phyloP scores from a whole-genome alignment of 2,329 filamentous ascomycete species.

The Ascochyta lentis region DNA sequence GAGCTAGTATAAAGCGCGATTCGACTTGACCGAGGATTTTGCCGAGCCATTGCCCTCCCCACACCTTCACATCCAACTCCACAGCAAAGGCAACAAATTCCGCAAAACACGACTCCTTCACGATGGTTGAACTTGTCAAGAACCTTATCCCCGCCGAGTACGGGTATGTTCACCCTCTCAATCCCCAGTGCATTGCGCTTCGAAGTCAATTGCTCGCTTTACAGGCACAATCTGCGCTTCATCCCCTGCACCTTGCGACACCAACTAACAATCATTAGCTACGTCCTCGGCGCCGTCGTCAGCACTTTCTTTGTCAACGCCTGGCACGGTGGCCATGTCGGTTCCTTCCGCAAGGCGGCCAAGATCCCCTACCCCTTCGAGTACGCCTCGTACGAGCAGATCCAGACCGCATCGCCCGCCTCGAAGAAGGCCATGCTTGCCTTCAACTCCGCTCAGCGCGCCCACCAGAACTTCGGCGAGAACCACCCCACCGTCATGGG shows the following conservation, averaged over 20 bases:
- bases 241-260: neutral
- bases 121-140: constrained; percentile 18
- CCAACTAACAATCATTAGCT: constrained; percentile 49
- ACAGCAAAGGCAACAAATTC: neutral
- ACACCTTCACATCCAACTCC: neutral
- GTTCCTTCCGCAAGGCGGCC: constrained; percentile 57
- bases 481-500: constrained; percentile 61
- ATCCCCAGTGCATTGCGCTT: neutral
- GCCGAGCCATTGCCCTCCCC: neutral
- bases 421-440: constrained; percentile 53
- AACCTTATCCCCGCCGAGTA: constrained; percentile 19
- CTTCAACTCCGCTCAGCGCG: constrained; percentile 54
- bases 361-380: constrained; percentile 64
- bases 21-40: neutral
- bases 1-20: constrained; percentile 9
- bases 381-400: constrained; percentile 64
- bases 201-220: neutral
- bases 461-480: constrained; percentile 66
- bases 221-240: neutral
- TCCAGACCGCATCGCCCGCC: constrained; percentile 49
- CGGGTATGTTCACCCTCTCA: constrained; percentile 4
- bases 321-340: constrained; percentile 59
- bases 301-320: constrained; percentile 61
- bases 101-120: neutral
- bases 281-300: constrained; percentile 62